Base-by-base conservation (phyloP, 2,329 filamentous ascomycete species). In the Penicillium sp. region DNA sequence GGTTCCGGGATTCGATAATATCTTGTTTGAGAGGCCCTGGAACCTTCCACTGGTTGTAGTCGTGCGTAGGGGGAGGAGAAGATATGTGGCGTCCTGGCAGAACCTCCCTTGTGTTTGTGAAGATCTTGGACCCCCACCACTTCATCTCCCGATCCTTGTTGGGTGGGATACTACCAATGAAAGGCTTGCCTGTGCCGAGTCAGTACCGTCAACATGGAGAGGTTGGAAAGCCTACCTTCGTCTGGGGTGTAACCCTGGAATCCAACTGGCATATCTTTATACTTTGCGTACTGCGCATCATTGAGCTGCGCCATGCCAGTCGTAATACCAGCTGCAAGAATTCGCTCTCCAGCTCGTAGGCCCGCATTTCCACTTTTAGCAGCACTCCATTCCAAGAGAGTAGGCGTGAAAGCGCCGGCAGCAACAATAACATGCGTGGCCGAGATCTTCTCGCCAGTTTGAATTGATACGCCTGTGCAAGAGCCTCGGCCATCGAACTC, bases 41-140 rank as follows among this genome's bases (percentile, higher is more conserved):
- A 62, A 87, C 82, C 24, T 84, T 77, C 85, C 86, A 88, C 63
- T 88, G 85, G 5, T 75, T 79, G 62, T 88, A 88, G 60, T 87
- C 85, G 43, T 61, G 59, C 14, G 57, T 63, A 2, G 65, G 63
- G 2, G 86, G 86, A 1, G 85, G 85, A 16, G 78, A 78, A 3
- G 85, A 88, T 46, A 87, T 70, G 45, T 73, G 70, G 4, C 78
- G 79, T 0, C 83, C 83, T 1, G 83, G 80, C 40, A 81, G 59
- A 6, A 82, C 75, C 55, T 83, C 79, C 14, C 72, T 73, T 0
- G 78, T 82, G 69, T 86, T 86, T 47, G 71, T 79, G 71, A 86
- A 86, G 57, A 86, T 85, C 51, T 77, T 81, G 49, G 81, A 78
- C 14, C 83, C 83, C 83, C 84, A 86, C 80, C 82, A 86, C 65